Conservation (phyloP, 495 filamentous ascomycete genomes). For the Arthonia radiata region DNA sequence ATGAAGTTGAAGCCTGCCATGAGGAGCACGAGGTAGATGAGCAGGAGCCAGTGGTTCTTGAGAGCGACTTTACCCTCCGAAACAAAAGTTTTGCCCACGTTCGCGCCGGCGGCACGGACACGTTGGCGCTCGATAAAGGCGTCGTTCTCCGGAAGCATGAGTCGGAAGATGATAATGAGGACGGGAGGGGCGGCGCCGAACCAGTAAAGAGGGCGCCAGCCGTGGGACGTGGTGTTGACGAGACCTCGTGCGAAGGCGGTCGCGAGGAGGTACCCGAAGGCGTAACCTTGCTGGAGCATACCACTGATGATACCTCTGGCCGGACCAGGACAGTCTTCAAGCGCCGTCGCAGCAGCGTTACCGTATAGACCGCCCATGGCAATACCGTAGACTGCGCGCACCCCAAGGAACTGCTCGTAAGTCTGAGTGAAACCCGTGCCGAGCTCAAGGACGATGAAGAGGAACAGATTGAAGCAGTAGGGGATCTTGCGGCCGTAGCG, state of each 20-base stretch:
- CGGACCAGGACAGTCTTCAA: constrained; percentile 58
- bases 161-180: constrained; percentile 56
- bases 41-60: constrained; percentile 50
- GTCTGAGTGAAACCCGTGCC: constrained; percentile 58
- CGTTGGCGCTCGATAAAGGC: constrained; percentile 35
- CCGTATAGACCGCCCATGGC: constrained; percentile 81
- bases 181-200: constrained; percentile 59
- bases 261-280: constrained; percentile 65
- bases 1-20: constrained; percentile 90
- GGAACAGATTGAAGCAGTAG: constrained; percentile 56
- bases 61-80: constrained; percentile 52
- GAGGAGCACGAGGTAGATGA: constrained; percentile 57
- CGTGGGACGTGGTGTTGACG: constrained; percentile 9
- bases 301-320: constrained; percentile 57
- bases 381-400: constrained; percentile 64
- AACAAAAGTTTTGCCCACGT: constrained; percentile 35
- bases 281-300: constrained; percentile 71
- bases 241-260: constrained; percentile 40
- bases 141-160: constrained; percentile 53
- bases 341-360: constrained; percentile 63
- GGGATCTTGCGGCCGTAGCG: constrained; percentile 76
- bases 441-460: constrained; percentile 61
- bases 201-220: constrained; percentile 52
- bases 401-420: constrained; percentile 54
- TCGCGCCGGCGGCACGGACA: constrained; percentile 26